Evolutionary conservation across 768 basidiomycete genomes (phyloP).

Genomic region (Auricularia sp.): DNA sequence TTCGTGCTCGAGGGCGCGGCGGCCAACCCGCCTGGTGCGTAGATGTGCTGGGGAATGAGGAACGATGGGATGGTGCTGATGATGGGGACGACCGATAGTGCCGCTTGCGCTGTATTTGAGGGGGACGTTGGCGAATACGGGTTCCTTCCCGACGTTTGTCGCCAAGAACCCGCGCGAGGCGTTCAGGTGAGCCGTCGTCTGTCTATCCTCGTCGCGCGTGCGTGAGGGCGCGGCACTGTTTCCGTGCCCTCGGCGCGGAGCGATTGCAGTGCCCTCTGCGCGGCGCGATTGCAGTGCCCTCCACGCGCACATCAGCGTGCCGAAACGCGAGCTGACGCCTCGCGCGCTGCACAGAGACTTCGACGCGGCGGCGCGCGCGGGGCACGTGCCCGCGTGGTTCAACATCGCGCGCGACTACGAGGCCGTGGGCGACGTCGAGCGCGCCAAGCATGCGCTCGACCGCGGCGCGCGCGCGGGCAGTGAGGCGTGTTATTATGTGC

Average conservation of each 20-base stretch:
- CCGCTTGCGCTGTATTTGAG: too few species aligned
- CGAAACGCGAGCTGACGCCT: not conserved
- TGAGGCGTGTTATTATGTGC: conserved; percentile 71
- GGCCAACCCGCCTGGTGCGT: conserved; percentile 15
- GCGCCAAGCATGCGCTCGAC: conserved; percentile 81
- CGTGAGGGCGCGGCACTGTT: too few species aligned
- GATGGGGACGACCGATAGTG: too few species aligned
- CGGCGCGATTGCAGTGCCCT: too few species aligned
- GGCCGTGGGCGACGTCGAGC: conserved; percentile 59
- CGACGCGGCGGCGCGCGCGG: conserved; percentile 69
- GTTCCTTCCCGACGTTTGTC: too few species aligned
- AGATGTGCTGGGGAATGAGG: conserved; percentile 25
- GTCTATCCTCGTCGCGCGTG: too few species aligned
- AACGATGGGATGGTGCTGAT: too few species aligned
- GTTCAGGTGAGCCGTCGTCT: conserved; percentile 26
- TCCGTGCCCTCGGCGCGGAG: too few species aligned
- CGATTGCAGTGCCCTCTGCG: too few species aligned
- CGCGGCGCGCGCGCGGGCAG: conserved; percentile 66
- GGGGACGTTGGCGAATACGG: too few species aligned
- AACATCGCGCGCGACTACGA: conserved; percentile 87
- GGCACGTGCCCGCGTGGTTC: conserved; percentile 81
- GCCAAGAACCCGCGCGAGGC: too few species aligned
- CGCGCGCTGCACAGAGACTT: conserved; percentile 41
- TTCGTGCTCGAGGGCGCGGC: not conserved
- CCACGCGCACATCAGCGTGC: not conserved